Evolutionary conservation across 129 eudicot genomes (phyloP), one percentile per base, ranked within the genome.

Genomic region (Erigeron canadensis): DNA sequence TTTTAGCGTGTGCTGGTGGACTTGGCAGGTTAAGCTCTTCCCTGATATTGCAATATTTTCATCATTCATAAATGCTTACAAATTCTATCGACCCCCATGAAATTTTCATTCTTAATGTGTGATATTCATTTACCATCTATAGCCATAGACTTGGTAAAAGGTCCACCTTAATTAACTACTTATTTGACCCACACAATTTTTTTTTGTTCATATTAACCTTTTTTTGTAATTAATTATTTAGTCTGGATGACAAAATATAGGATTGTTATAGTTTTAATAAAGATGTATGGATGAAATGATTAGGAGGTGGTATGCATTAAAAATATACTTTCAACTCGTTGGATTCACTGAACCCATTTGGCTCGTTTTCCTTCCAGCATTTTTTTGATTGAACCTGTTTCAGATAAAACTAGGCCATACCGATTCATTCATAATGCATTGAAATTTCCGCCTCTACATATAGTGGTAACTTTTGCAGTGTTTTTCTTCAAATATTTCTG

Each of bases 1-100:
- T 78, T 50, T 65, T 88, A 71, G 73, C 90, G 72, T 91, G 97
- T 78, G 83, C 91, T 0, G 96, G 98, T 64, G 86, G 83, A 67
- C 69, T 63, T 55, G 81, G 79, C 81, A 88, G 94, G 98, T 91
- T 80, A 69, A 41, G 5, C 79, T 21, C 42, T 22, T 69, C 38
- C 50, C 37, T 13, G 44, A 54, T 55, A 64, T 65, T 23, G 23
- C 39, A 53, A 16, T 40, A 39, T 42, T 17, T 47, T 63, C 41
- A 17, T 47, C 39, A 21, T 21, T 51, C 22, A 17, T 40, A 41
- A 3, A 41, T n/a, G 12, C 50, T 34, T 10, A 68, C 37, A 5
- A 34, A 16, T 22, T 19, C 42, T 16, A 13, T 9, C 42, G 8
- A 2, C 16, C 55, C 43, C 43, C 54, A 50, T 15, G 53, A 9